Base-by-base conservation (phyloP, 768 basidiomycete species). In the Leccinum boreale region DNA sequence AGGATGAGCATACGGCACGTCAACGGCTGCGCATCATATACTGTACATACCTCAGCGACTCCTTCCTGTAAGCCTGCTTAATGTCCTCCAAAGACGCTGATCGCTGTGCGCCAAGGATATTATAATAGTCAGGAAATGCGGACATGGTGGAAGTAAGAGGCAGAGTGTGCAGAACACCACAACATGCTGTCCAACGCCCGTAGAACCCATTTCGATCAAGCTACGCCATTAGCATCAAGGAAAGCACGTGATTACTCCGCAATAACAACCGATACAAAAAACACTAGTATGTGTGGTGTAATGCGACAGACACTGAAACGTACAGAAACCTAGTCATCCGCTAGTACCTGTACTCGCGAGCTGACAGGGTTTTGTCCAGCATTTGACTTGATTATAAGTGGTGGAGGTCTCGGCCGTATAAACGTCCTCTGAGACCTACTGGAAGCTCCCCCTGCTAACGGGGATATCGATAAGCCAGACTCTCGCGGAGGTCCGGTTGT, bases 51-150 rank as follows among this genome's bases (percentile, higher is more conserved):
- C 78, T 89, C 52, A 93, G 70, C 1, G 89, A 92, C 70, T 92
- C 90, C 62, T 79, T 86, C 74, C 84, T 89, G 75, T 93, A 93
- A 0, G 87, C 90, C 62, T 85, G 85, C 36, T 84, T 79, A 50
- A 94, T 77, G 47, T 92, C 86, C 28, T 92, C 89, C 19, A 80
- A 72, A 1, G 84, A 83, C 11, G 89, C 87, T 58, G 77, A 78
- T 68, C 76, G 79, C 7, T 79, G 62, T 15, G 90, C 63, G 58
- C 65, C 63, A 50, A 93, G 77, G 21, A 93, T 77, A 24, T 77
- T 74, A 67, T 93, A 93, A 67, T 93, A 93, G 69, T 92, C 88
- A 12, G 90, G 90, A 66, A 92, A 87, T 29, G 80, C 75, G 52
- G 90, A 83, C 89, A 90, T 90, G 70, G 58, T 75, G 63, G 71